Percentiles rank a stretch among this genome's conserved stretches.
phyloP scores from a whole-genome alignment of 1,284 basidiomycete genomes.

The Phlebopus sp. region DNA sequence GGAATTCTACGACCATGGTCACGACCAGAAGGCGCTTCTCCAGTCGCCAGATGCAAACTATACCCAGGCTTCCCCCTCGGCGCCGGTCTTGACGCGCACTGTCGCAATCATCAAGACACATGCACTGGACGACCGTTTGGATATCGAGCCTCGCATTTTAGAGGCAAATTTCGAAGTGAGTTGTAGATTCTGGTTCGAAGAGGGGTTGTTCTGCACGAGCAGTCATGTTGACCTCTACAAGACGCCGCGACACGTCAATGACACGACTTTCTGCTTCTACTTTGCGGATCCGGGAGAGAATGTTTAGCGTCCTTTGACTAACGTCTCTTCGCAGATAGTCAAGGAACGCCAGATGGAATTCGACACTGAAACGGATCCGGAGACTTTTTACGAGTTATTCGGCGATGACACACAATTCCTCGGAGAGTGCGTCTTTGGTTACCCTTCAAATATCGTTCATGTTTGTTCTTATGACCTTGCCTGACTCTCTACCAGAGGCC shows the following conservation, averaged over 20 bases:
- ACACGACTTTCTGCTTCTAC: conserved; percentile 4
- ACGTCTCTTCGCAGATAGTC: conserved; percentile 51
- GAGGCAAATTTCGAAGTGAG: conserved; percentile 75
- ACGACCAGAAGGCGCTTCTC: conserved; percentile 1
- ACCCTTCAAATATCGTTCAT: conserved; percentile 6
- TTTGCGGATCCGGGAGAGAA: conserved; percentile 15
- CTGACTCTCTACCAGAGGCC: conserved; percentile 48
- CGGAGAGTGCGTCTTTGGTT: conserved; percentile 56
- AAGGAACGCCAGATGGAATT: conserved; percentile 84
- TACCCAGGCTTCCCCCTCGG: conserved; percentile 11
- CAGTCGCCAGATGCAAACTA: conserved; percentile 8
- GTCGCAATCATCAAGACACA: conserved; percentile 78
- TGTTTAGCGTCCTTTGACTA: conserved; percentile 8
- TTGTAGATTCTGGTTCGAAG: conserved; percentile 5
- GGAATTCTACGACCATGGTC: conserved; percentile 12
- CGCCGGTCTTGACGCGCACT: conserved; percentile 49
- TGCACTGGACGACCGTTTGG: conserved; percentile 65
- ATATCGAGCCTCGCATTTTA: conserved; percentile 71
- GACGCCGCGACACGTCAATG: conserved; percentile 11
- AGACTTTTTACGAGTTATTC: conserved; percentile 71
- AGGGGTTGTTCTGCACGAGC: conserved; percentile 5
- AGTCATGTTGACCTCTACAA: neutral
- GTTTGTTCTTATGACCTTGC: conserved; percentile 6
- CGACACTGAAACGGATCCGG: conserved; percentile 73
- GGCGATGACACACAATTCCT: conserved; percentile 71